These are phyloP conservation scores for Pseudogymnoascus sp. DNA, from an alignment of 2,329 filamentous ascomycete genomes.

Conservation along the genomic window DNA sequence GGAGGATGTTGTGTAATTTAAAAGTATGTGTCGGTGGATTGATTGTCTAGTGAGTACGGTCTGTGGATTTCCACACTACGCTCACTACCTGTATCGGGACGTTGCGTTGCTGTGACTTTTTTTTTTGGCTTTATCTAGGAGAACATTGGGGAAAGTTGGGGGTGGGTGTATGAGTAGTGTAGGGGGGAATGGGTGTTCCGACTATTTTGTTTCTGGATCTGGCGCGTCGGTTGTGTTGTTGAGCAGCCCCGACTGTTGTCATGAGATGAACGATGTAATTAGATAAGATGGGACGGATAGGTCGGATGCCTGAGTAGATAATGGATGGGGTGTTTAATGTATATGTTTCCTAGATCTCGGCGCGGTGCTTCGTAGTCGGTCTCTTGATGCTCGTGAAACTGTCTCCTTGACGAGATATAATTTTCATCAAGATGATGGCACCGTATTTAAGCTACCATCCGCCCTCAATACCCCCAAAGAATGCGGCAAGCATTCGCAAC, in stretches of 20 bases:
- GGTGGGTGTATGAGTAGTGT: not conserved
- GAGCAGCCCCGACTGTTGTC: not conserved
- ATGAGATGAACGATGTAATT: not conserved
- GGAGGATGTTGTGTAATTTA: not conserved
- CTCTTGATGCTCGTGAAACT: not conserved
- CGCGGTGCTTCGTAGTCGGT: not conserved
- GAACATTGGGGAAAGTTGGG: not conserved
- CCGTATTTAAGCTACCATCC: no score
- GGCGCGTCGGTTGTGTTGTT: not conserved
- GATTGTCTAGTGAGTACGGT: slow-evolving; percentile 4
- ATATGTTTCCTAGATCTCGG: not conserved
- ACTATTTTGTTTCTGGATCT: slow-evolving; percentile 1
- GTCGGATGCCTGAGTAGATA: slow-evolving; percentile 1
- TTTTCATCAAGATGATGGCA: no score
- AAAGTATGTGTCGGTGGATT: slow-evolving; percentile 6
- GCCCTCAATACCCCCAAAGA: no score
- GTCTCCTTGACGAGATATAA: no score
- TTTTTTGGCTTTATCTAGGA: not conserved
- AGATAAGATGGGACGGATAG: not conserved
- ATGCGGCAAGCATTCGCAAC: no score
- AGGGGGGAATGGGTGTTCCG: not conserved
- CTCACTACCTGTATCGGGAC: not conserved
- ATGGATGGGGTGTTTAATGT: not conserved
- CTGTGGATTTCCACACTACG: not conserved
- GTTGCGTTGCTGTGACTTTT: not conserved